Evolutionary conservation across 2,329 filamentous ascomycete genomes (phyloP), one percentile per base, ranked within the genome.

Genomic region (Fusarium verrucosum): DNA sequence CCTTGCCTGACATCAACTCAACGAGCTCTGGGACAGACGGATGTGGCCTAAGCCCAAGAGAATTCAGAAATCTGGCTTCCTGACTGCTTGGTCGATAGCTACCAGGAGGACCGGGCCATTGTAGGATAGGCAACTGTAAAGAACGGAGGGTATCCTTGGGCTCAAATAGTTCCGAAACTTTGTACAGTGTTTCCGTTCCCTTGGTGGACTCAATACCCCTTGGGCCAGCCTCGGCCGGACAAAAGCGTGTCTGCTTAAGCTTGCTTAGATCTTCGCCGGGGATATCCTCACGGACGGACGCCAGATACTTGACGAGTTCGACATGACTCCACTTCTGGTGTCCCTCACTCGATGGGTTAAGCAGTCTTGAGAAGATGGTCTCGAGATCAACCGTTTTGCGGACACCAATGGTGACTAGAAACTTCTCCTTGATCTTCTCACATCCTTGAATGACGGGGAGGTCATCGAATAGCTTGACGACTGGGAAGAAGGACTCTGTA

Each of bases 381-480:
- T 92, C 92, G 3, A 99, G 81, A 69, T 99, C 95, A 19, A 99
- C 89, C 0, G 95, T 99, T 79, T 98, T 98, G 58, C 95, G 88
- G 23, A 99, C 94, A 4, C 95, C 94, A 28, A 99, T 81, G 3
- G 91, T 86, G 4, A 85, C 80, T 38, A 99, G 78, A 62, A 99
- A 92, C 74, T 96, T 97, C 41, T 98, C 94, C 74, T 97, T 98
- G 13, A 97, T 86, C 28, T 88, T 87, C 36, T 89, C 87, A 38
- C 94, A 87, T 13, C 87, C 87, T 65, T 89, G 86, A 3, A 98
- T 88, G 13, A 90, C 89, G 0, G 95, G 94, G 16, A 99, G 81
- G 74, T 99, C 95, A 62, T 97, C 93, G 72, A 99, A 99, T 1
- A 99, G 81, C 74, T 92, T 95, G 33, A 99, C 95, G n/a, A 87